These are phyloP conservation scores for Rhizopogon vinicolor DNA, from an alignment of 768 basidiomycete species.

Conservation along the genomic window DNA sequence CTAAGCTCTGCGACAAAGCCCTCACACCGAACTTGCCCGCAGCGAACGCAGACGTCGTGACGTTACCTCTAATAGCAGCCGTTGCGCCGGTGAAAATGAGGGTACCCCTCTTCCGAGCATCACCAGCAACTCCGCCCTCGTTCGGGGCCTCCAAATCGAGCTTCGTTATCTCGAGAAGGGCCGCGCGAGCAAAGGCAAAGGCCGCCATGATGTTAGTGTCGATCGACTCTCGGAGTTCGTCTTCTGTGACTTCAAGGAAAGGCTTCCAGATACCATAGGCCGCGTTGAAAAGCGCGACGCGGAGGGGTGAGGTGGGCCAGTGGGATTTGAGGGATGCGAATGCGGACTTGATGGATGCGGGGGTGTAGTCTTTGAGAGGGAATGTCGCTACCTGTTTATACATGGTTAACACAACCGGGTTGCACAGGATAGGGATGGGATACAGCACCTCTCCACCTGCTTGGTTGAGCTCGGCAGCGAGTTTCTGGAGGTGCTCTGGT, in stretches of 20 bases:
- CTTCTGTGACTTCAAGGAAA: conserved; percentile 59
- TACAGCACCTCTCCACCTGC: conserved; percentile 51
- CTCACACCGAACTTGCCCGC: conserved; percentile 61
- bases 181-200: conserved; percentile 60
- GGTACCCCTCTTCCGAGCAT: conserved; percentile 53
- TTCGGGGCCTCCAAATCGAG: conserved; percentile 40
- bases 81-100: conserved; percentile 75
- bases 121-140: conserved; percentile 29
- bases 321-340: conserved; percentile 42
- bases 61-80: conserved; percentile 59
- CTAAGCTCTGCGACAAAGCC: conserved; percentile 64
- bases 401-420: background rate
- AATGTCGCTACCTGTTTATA: conserved; percentile 49
- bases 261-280: conserved; percentile 57
- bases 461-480: conserved; percentile 51
- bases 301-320: conserved; percentile 48
- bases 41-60: conserved; percentile 55
- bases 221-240: conserved; percentile 47
- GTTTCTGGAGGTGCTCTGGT: conserved; percentile 41
- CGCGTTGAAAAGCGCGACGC: conserved; percentile 62
- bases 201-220: conserved; percentile 53
- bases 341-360: conserved; percentile 44
- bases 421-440: background rate
- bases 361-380: conserved; percentile 45
- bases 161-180: conserved; percentile 54